These are phyloP conservation scores for Helianthus tuberosus DNA, from an alignment of 129 eudicot genomes.

Conservation along the genomic window DNA sequence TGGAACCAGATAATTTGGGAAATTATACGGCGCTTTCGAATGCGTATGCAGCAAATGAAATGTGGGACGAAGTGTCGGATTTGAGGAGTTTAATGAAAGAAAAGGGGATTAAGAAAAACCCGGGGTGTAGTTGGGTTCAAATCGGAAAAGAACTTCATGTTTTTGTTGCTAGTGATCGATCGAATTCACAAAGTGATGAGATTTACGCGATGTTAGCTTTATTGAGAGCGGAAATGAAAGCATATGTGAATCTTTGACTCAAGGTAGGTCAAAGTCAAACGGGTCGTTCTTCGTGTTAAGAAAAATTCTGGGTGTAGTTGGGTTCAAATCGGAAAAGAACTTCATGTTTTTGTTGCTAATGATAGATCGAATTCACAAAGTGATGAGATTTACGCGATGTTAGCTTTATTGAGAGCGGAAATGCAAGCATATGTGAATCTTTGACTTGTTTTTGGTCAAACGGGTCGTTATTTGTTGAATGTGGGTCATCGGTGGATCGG, in stretches of 20 bases:
- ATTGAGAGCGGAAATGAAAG: constrained; percentile 48
- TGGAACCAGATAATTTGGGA: constrained; percentile 53
- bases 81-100: constrained; percentile 53
- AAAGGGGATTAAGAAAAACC: constrained; percentile 50
- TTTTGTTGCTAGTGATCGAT: constrained; percentile 60
- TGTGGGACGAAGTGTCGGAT: constrained; percentile 52
- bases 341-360: constrained; percentile 61
- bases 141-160: constrained; percentile 53
- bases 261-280: background rate
- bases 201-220: constrained; percentile 40
- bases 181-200: constrained; percentile 46
- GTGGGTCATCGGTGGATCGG: background rate
- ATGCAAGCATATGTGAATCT: constrained; percentile 36
- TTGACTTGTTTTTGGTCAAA: background rate
- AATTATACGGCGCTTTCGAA: constrained; percentile 60
- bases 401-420: constrained; percentile 42
- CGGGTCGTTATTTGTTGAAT: background rate
- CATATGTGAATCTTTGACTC: constrained; percentile 9
- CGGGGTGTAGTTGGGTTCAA: constrained; percentile 78
- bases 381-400: constrained; percentile 40
- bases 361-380: constrained; percentile 49
- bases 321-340: constrained; percentile 52
- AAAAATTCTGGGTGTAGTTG: constrained; percentile 72
- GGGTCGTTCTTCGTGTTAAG: constrained; percentile 10
- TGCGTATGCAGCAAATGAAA: constrained; percentile 49